phyloP scores from a whole-genome alignment of 2,329 filamentous ascomycete genomes.

The Ophiostoma himal-ulmi region DNA sequence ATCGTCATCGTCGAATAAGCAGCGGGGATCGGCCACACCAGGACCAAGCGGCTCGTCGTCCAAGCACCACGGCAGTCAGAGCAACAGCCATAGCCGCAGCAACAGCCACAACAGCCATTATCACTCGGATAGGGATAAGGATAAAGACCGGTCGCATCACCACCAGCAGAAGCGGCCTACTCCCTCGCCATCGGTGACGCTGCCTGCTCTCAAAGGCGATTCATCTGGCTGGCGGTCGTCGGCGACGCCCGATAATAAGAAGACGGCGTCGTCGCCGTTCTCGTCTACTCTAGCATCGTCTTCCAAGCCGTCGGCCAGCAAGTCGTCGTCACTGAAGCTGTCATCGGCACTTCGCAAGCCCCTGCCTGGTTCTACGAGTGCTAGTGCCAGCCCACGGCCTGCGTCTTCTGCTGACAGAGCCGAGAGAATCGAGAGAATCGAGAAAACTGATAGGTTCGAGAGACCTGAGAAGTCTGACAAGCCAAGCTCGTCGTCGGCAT shows the following conservation, averaged over 20 bases:
- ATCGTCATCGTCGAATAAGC: constrained; percentile 5
- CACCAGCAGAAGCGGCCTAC: constrained; percentile 7
- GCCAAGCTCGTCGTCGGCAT: not conserved
- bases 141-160: not conserved
- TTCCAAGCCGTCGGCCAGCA: not conserved
- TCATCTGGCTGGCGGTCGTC: constrained; percentile 6
- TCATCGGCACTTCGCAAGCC: constrained; percentile 23
- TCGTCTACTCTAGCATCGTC: constrained; percentile 9
- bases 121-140: not conserved
- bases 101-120: not conserved
- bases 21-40: constrained; percentile 9
- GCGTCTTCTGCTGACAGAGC: not conserved
- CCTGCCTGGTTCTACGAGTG: constrained; percentile 20
- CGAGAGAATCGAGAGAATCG: not conserved
- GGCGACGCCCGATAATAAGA: constrained; percentile 4
- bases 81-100: not conserved
- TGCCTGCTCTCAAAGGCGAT: constrained; percentile 12
- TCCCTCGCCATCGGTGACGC: not conserved
- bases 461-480: not conserved
- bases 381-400: not conserved
- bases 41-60: constrained; percentile 3
- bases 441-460: not conserved
- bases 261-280: not conserved
- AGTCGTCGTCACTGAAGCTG: not conserved
- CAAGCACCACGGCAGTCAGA: not conserved